Conservation (phyloP, 768 basidiomycete species). For the Imleria badia region DNA sequence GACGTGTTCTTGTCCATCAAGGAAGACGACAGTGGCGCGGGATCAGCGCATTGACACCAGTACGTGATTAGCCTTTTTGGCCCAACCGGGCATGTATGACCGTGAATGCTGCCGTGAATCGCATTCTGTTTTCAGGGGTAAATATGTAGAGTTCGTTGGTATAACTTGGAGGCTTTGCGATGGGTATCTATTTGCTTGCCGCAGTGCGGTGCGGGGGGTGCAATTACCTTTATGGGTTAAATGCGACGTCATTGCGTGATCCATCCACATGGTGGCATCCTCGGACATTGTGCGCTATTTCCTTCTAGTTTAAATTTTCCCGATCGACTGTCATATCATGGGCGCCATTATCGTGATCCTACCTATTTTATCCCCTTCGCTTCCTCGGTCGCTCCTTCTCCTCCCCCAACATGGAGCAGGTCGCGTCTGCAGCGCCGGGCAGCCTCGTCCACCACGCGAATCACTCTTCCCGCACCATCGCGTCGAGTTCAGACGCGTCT, state of each 20-base stretch:
- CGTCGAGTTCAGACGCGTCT: constrained; percentile 14
- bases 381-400: not conserved
- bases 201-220: no score
- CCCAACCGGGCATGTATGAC: no score
- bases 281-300: not conserved
- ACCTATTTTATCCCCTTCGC: not conserved
- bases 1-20: no score
- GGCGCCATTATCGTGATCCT: not conserved
- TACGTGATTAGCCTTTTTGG: no score
- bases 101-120: no score
- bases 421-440: not conserved
- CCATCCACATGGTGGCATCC: not conserved
- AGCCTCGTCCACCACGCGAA: not conserved
- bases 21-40: no score
- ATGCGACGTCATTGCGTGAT: not conserved
- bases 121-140: no score
- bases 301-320: not conserved
- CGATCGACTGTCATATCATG: not conserved
- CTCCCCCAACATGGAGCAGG: constrained; percentile 3
- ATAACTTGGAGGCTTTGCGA: no score
- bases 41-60: no score
- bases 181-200: no score
- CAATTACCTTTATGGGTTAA: not conserved
- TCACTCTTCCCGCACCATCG: not conserved
- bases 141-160: no score